Evolutionary conservation across 2,329 filamentous ascomycete genomes (phyloP).

Genomic region (Clathrospora elynae): DNA sequence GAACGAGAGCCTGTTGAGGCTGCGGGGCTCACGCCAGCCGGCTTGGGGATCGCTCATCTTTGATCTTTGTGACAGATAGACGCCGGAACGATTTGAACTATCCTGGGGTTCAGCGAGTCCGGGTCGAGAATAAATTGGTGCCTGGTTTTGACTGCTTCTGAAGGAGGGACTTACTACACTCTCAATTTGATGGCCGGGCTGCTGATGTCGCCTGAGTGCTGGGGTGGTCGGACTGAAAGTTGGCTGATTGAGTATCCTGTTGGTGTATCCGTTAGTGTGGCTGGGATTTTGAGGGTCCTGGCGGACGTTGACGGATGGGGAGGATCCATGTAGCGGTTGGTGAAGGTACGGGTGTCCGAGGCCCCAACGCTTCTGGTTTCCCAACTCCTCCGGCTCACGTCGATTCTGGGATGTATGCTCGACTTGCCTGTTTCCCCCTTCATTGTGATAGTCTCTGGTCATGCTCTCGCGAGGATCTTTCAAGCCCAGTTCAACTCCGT

Average conservation of each 20-base stretch:
- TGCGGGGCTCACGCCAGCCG: slow-evolving; percentile 32
- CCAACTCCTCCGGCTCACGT: neutral
- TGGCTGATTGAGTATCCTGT: slow-evolving; percentile 9
- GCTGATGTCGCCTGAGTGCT: slow-evolving; percentile 14
- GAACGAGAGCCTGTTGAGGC: slow-evolving; percentile 46
- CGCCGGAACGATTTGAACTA: slow-evolving; percentile 37
- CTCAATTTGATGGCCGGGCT: slow-evolving; percentile 25
- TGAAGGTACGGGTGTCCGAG: slow-evolving; percentile 26
- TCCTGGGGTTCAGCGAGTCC: slow-evolving; percentile 33
- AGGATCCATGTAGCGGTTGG: slow-evolving; percentile 20
- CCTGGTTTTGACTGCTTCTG: slow-evolving; percentile 24
- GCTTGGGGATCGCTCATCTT: slow-evolving; percentile 7
- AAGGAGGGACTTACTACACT: slow-evolving; percentile 52
- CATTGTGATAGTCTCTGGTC: neutral
- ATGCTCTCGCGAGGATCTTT: slow-evolving; percentile 32
- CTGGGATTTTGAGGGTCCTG: slow-evolving; percentile 8
- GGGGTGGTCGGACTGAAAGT: slow-evolving; percentile 16
- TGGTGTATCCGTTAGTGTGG: slow-evolving; percentile 10
- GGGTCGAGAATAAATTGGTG: slow-evolving; percentile 14
- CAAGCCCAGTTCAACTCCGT: slow-evolving; percentile 30
- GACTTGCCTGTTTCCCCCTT: slow-evolving; percentile 4
- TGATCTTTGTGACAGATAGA: slow-evolving; percentile 33
- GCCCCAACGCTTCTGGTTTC: slow-evolving; percentile 14
- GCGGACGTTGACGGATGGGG: slow-evolving; percentile 2
- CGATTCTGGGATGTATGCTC: slow-evolving; percentile 1